Conservation (phyloP, 2,329 filamentous ascomycete species). For the Diplodia sapinea region DNA sequence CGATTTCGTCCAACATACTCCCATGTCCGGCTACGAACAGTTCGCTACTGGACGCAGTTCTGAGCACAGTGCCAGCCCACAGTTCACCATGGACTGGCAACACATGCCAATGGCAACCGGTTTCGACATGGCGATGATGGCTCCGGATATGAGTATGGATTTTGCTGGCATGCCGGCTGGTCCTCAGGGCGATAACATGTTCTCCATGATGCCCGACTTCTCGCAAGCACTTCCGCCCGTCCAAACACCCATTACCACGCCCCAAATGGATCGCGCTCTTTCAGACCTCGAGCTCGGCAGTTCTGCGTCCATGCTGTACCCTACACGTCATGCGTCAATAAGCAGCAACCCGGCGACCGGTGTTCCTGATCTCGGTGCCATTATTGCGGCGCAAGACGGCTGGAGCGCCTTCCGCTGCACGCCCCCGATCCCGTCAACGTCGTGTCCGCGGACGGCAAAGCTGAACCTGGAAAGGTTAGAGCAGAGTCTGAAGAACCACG, state of each 20-base stretch:
- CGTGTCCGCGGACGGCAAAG: constrained; percentile 58
- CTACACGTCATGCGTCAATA: constrained; percentile 51
- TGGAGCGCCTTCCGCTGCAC: constrained; percentile 62
- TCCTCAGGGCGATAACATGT: constrained; percentile 47
- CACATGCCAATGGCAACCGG: constrained; percentile 53
- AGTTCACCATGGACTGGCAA: constrained; percentile 57
- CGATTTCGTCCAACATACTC: constrained; percentile 52
- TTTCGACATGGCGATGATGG: constrained; percentile 54
- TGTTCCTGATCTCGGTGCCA: constrained; percentile 53
- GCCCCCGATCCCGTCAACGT: constrained; percentile 54
- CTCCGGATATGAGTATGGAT: constrained; percentile 54
- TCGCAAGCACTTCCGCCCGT: constrained; percentile 49
- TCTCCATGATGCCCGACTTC: constrained; percentile 55
- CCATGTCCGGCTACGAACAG: constrained; percentile 55
- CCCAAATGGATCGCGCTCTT: constrained; percentile 54
- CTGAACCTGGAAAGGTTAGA: constrained; percentile 59
- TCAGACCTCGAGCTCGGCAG: constrained; percentile 55
- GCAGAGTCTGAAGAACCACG: constrained; percentile 58
- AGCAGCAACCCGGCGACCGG: constrained; percentile 36
- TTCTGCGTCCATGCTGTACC: constrained; percentile 50
- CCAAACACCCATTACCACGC: constrained; percentile 55
- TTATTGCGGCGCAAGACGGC: constrained; percentile 57
- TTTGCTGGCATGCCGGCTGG: constrained; percentile 46
- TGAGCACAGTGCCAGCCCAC: constrained; percentile 52
- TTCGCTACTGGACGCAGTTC: constrained; percentile 51